These are phyloP conservation scores for Deuterostichococcus epilithicus DNA, from an alignment of 139 green algal species.

Conservation along the genomic window DNA sequence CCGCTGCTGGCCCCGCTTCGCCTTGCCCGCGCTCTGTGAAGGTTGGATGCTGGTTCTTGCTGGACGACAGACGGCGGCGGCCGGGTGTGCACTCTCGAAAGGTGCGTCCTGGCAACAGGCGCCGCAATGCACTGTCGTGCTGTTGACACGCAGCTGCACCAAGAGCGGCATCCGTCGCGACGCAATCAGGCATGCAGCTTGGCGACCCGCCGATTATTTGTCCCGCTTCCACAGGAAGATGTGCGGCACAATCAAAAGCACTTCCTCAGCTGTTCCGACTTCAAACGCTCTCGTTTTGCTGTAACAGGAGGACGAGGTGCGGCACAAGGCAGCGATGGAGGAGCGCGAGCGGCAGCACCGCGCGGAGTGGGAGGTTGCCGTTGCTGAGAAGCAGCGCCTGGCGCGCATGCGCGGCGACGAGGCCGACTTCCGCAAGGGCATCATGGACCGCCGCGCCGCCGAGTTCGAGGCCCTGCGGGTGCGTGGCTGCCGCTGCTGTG, in stretches of 20 bases:
- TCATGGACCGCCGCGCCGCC: constrained; percentile 74
- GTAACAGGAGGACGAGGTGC: constrained; percentile 54
- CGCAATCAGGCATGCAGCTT: background rate
- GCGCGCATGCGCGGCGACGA: constrained; percentile 45
- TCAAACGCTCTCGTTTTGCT: background rate
- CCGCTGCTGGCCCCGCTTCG: background rate
- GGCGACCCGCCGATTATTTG: background rate
- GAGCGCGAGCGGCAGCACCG: constrained; percentile 46
- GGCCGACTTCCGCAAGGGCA: constrained; percentile 38
- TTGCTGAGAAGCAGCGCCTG: constrained; percentile 76
- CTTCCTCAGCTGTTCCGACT: background rate
- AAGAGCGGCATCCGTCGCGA: background rate
- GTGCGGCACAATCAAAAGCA: constrained; percentile 15
- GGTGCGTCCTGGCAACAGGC: too few relatives aligned
- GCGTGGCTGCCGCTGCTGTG: background rate
- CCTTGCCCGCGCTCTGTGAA: background rate
- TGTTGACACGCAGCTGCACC: too few relatives aligned
- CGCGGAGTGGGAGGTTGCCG: constrained; percentile 77
- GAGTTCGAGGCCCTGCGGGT: constrained; percentile 82
- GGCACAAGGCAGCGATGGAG: constrained; percentile 35
- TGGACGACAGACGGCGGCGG: background rate
- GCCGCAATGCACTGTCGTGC: too few relatives aligned
- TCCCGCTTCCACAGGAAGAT: constrained; percentile 5
- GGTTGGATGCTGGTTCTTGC: background rate
- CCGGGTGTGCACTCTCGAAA: background rate